Conservation (phyloP, 2,329 filamentous ascomycete species). For the Phialocephala subalpina region DNA sequence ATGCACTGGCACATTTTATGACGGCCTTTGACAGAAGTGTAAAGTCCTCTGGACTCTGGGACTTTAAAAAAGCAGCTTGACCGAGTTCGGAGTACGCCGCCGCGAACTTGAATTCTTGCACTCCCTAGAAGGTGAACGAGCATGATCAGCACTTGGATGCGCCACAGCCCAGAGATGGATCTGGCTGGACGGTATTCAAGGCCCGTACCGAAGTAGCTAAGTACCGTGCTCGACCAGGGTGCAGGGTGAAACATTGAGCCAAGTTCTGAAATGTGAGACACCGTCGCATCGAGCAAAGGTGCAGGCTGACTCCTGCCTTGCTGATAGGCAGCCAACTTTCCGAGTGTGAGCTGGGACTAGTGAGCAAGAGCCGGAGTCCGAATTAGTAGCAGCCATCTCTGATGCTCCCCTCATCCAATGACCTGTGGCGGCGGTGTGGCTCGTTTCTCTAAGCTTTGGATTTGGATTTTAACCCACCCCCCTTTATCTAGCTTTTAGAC, state of each 20-base stretch:
- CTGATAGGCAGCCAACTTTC: conserved; percentile 10
- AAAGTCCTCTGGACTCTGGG: too few species aligned
- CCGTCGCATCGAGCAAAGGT: not conserved
- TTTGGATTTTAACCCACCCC: conserved; percentile 8
- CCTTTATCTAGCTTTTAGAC: conserved; percentile 23
- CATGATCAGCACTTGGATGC: conserved; percentile 11
- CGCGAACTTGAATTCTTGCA: too few species aligned
- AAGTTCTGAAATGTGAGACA: conserved; percentile 4
- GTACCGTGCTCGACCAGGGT: not conserved
- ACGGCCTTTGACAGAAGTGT: too few species aligned
- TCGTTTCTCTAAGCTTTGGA: not conserved
- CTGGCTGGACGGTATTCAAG: conserved; percentile 1
- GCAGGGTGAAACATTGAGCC: conserved; percentile 7
- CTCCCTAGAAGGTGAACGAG: too few species aligned
- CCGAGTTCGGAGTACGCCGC: not conserved
- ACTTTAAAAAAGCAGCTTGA: too few species aligned
- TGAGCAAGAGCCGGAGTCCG: conserved; percentile 4
- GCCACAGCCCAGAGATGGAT: conserved; percentile 6
- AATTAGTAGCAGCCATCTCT: conserved; percentile 10
- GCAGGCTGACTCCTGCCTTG: not conserved
- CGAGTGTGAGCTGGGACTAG: conserved; percentile 3
- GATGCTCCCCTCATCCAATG: conserved; percentile 2
- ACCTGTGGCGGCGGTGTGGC: conserved; percentile 11
- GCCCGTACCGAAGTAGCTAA: not conserved
- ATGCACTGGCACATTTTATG: too few species aligned